Evolutionary conservation across 495 filamentous ascomycete genomes (phyloP).

Genomic region (Parathielavia appendiculata): DNA sequence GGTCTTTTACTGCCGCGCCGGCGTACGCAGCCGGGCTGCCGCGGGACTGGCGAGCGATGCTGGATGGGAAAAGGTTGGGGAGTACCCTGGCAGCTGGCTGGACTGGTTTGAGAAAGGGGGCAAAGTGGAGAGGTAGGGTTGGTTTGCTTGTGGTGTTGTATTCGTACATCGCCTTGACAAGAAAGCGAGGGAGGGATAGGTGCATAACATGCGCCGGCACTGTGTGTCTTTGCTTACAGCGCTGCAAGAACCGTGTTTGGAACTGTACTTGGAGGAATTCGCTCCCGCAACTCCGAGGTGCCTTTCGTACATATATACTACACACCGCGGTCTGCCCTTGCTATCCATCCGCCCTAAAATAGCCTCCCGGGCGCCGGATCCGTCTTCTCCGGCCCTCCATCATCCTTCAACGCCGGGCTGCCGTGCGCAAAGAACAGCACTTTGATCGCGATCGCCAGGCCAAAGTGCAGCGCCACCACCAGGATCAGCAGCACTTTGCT

Average conservation of each 20-base stretch:
- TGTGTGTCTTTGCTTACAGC: background rate
- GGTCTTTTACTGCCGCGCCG: constrained; percentile 90
- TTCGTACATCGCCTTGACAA: too few species aligned
- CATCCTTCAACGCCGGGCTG: constrained; percentile 57
- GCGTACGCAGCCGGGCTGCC: constrained; percentile 76
- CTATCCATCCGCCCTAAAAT: constrained; percentile 19
- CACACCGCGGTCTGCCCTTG: background rate
- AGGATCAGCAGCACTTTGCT: constrained; percentile 81
- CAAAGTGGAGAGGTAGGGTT: constrained; percentile 43
- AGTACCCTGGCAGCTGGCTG: constrained; percentile 85
- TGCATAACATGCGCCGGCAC: too few species aligned
- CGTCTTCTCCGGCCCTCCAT: constrained; percentile 11
- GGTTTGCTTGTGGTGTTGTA: background rate
- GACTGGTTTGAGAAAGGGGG: constrained; percentile 77
- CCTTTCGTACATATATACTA: background rate
- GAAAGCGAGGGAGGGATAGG: too few species aligned
- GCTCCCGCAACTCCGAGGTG: background rate
- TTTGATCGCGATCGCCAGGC: constrained; percentile 86
- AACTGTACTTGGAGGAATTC: background rate
- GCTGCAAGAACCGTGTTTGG: background rate
- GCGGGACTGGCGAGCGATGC: constrained; percentile 70
- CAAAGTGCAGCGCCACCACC: constrained; percentile 80
- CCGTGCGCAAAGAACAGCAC: constrained; percentile 88
- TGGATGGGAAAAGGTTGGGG: constrained; percentile 68
- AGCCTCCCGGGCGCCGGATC: constrained; percentile 18